Percentiles rank a stretch among this genome's conserved stretches.
These are phyloP conservation scores for Nannizziopsis arthrosporioides DNA, from an alignment of 2,329 filamentous ascomycete species.

Conservation along the genomic window DNA sequence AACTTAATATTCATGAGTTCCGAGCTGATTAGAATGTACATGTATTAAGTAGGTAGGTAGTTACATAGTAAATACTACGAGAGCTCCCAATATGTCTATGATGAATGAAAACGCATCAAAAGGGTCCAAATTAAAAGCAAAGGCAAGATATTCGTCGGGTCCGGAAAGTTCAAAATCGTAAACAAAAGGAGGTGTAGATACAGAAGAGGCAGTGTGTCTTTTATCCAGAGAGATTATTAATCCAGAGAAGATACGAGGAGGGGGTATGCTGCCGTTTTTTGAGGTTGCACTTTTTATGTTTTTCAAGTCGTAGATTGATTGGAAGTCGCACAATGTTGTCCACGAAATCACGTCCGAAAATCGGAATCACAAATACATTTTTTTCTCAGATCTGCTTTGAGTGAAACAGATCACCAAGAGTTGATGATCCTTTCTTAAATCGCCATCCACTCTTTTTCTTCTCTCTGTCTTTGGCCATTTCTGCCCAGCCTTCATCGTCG, in stretches of 20 bases:
- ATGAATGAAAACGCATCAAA: background rate
- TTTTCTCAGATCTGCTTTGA: constrained; percentile 21
- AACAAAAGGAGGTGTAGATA: constrained; percentile 2
- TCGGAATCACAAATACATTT: too few species aligned
- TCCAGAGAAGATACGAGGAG: background rate
- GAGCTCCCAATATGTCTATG: constrained; percentile 9
- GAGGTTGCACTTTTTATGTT: background rate
- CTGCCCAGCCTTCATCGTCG: constrained; percentile 41
- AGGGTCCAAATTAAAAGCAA: constrained; percentile 2
- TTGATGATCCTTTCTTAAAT: constrained; percentile 30
- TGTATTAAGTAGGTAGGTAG: constrained; percentile 5
- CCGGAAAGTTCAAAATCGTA: background rate
- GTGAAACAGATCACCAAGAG: constrained; percentile 30
- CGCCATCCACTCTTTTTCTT: constrained; percentile 40
- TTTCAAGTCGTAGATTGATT: background rate
- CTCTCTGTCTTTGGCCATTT: constrained; percentile 40
- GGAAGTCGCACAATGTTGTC: background rate
- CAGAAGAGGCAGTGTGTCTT: constrained; percentile 1
- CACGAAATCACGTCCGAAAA: too few species aligned
- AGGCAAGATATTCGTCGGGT: background rate
- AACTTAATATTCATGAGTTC: too few species aligned
- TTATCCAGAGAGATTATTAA: background rate
- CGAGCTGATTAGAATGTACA: constrained; percentile 5
- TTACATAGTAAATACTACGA: background rate
- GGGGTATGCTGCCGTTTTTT: background rate